Percentiles rank a stretch among this genome's conserved stretches.
Conservation (phyloP, 2,329 filamentous ascomycete genomes). For the Microcyclospora pomicola region DNA sequence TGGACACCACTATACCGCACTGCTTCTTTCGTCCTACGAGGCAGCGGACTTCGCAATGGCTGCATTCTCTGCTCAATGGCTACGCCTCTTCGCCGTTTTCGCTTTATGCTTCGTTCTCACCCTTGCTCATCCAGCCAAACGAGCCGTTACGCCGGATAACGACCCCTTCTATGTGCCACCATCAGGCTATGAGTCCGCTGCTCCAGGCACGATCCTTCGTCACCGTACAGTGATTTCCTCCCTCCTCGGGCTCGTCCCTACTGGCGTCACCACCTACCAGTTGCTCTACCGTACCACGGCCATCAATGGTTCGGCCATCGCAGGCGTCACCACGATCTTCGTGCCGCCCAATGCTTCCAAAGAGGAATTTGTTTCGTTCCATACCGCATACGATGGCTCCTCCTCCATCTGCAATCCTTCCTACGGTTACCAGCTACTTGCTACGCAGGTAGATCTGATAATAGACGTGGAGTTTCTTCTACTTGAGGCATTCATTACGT, state of each 20-base stretch:
- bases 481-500: conserved; percentile 9
- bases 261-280: conserved; percentile 12
- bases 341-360: conserved; percentile 9
- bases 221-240: conserved; percentile 9
- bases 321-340: conserved; percentile 17
- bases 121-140: not conserved
- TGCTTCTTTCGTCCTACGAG: too few relatives aligned
- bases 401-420: conserved; percentile 27
- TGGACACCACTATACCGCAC: too few relatives aligned
- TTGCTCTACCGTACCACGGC: conserved; percentile 16
- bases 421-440: conserved; percentile 20
- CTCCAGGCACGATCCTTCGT: conserved; percentile 15
- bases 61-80: too few relatives aligned
- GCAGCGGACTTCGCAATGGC: too few relatives aligned
- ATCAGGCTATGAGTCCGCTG: conserved; percentile 9
- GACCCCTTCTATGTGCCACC: conserved; percentile 19
- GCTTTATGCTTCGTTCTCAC: too few relatives aligned
- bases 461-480: conserved; percentile 10
- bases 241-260: conserved; percentile 13
- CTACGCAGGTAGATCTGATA: conserved; percentile 12
- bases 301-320: conserved; percentile 15
- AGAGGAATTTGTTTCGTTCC: conserved; percentile 18
- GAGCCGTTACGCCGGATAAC: conserved; percentile 3
- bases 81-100: too few relatives aligned
- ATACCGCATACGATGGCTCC: conserved; percentile 21